Evolutionary conservation across 225 moss, liverwort and hornwort genomes (phyloP), one percentile per base, ranked within the genome.

Genomic region (Takakia lepidozioides): DNA sequence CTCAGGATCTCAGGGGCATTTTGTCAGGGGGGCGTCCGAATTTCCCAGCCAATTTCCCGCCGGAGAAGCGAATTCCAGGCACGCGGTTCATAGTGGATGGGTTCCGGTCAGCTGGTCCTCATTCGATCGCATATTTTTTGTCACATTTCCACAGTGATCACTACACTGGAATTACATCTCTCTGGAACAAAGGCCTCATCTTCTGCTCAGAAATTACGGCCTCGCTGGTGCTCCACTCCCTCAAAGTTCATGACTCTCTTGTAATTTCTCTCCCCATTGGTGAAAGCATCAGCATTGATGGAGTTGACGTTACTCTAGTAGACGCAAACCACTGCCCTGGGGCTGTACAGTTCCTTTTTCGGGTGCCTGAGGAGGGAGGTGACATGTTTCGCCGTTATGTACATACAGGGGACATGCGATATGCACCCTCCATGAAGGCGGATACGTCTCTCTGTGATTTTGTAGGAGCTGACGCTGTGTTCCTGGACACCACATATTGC

Each of bases 111-210:
- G 82, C 88, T 2, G 88, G 85, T 16, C 68, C 68, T 35, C 76
- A 57, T 70, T 82, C 82, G 3, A 75, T 85, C n/a, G 58, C 82
- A 28, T 88, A 88, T 53, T 88, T 88, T 50, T 60, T 88, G 40
- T 88, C 88, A 2, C 88, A 88, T 65, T 88, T 88, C 38, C 88
- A 88, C 40, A 85, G 85, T 49, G 88, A 88, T 26, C 88, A 88
- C 48, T 85, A 88, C 60, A 63, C 75, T 14, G 88, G 88, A 15
- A 77, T 88, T 44, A 85, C 78, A 2, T 46, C 72, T 34, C 37
- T 76, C 9, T 88, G 88, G 88, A 63, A 60, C 55, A 88, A 62
- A 46, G 88, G 88, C 2, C 58, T 88, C 1, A 69, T 88, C 17
- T 82, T 71, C 43, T 88, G 88, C 66, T 88, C 85, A 18, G 81